phyloP scores from a whole-genome alignment of 805 yeast species.

The Candida suzukii region DNA sequence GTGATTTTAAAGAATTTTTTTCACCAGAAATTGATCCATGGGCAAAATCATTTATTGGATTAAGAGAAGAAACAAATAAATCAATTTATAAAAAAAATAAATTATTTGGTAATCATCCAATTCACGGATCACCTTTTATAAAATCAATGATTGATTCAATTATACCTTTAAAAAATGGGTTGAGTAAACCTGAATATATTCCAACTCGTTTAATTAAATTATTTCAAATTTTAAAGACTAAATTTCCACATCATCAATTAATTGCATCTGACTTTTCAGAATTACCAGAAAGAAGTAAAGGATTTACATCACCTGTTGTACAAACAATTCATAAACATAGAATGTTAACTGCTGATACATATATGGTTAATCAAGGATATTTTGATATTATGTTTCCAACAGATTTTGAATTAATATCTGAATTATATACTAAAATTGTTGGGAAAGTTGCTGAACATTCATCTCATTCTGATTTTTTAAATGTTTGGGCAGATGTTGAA shows the following conservation, averaged over 20 bases:
- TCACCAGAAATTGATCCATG: slow-evolving; percentile 53
- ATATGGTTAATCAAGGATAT: slow-evolving; percentile 79
- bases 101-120: slow-evolving; percentile 44
- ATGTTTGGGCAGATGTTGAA: slow-evolving; percentile 63
- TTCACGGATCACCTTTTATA: slow-evolving; percentile 39
- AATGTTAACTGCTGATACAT: slow-evolving; percentile 65
- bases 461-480: slow-evolving; percentile 58
- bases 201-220: slow-evolving; percentile 72
- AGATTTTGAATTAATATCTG: slow-evolving; percentile 56
- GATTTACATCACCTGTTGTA: slow-evolving; percentile 71
- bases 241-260: slow-evolving; percentile 74
- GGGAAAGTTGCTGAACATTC: slow-evolving; percentile 51
- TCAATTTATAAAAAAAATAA: slow-evolving; percentile 25
- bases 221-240: slow-evolving; percentile 50
- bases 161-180: slow-evolving; percentile 59
- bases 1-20: slow-evolving; percentile 71
- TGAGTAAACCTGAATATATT: slow-evolving; percentile 69
- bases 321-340: slow-evolving; percentile 64
- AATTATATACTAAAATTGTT: slow-evolving; percentile 54
- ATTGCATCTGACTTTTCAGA: slow-evolving; percentile 62
- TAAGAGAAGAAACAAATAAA: slow-evolving; percentile 41
- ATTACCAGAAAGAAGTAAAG: slow-evolving; percentile 42
- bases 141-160: slow-evolving; percentile 40
- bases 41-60: slow-evolving; percentile 46
- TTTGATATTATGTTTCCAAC: slow-evolving; percentile 87